Conservation (phyloP, 2,329 filamentous ascomycete genomes). For the Xylariaceae sp. region DNA sequence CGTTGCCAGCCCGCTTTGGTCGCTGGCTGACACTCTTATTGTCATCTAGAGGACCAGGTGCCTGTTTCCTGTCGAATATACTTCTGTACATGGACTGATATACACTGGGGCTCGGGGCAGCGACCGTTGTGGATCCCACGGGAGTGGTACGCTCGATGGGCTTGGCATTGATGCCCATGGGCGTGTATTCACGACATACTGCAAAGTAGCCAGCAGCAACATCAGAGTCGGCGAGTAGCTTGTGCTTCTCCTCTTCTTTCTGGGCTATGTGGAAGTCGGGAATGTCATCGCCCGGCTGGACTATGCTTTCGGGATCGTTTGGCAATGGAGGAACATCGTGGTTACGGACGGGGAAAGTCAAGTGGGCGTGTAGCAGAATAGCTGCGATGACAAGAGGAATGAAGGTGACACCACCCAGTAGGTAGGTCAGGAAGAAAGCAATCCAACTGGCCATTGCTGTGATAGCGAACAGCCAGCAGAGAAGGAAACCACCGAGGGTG, state of each 20-base stretch:
- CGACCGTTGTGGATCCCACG: constrained; percentile 70
- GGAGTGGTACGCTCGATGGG: constrained; percentile 84
- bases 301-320: constrained; percentile 41
- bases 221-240: constrained; percentile 62
- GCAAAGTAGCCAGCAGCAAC: constrained; percentile 90
- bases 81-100: constrained; percentile 98
- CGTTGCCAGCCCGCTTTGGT: constrained; percentile 71
- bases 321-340: constrained; percentile 35
- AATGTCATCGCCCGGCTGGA: constrained; percentile 63
- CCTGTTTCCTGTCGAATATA: constrained; percentile 79
- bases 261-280: constrained; percentile 61
- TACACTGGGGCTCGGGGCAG: constrained; percentile 83
- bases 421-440: constrained; percentile 69
- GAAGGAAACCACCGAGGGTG: constrained; percentile 22
- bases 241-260: constrained; percentile 59
- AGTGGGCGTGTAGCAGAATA: constrained; percentile 65
- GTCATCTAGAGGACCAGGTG: constrained; percentile 45
- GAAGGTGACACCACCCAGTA: constrained; percentile 86
- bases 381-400: constrained; percentile 66
- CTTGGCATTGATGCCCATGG: constrained; percentile 88
- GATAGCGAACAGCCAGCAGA: constrained; percentile 20
- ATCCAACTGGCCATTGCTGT: constrained; percentile 51
- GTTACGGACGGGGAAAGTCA: constrained; percentile 59
- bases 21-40: constrained; percentile 49
- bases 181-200: constrained; percentile 89